phyloP scores from a whole-genome alignment of 192 early-diverging fungal genomes.

The Entophlyctis luteolus region DNA sequence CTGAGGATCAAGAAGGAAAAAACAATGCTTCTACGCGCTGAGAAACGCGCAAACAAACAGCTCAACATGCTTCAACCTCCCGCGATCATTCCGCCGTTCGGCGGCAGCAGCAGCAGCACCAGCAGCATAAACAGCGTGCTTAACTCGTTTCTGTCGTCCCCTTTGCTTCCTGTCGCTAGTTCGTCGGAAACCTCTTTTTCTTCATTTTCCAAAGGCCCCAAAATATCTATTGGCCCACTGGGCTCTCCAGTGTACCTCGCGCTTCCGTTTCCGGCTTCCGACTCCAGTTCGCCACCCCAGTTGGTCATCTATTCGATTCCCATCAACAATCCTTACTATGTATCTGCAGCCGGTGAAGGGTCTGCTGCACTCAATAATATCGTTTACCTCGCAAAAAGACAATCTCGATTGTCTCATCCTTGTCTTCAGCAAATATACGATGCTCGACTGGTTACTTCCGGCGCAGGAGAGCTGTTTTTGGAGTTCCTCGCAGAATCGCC shows the following conservation, averaged over 20 bases:
- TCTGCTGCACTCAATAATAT: conserved; percentile 10
- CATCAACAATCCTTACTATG: conserved; percentile 1
- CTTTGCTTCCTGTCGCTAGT: background rate
- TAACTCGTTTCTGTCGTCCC: background rate
- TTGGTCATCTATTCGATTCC: conserved; percentile 13
- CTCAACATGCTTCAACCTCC: background rate
- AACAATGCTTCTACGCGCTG: conserved; percentile 22
- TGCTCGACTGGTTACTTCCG: conserved; percentile 1
- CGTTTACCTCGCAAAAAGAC: conserved; percentile 14
- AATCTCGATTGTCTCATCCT: conserved; percentile 14
- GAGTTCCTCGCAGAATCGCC: conserved; percentile 32
- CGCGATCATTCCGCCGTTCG: background rate
- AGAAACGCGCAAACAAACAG: conserved; percentile 12
- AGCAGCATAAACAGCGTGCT: background rate
- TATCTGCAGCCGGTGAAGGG: background rate
- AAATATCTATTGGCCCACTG: background rate
- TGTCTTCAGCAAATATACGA: conserved; percentile 32
- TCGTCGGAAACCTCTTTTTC: background rate
- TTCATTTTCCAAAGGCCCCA: conserved; percentile 12
- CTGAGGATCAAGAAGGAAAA: conserved; percentile 18
- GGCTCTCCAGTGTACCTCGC: background rate
- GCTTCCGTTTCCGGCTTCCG: background rate
- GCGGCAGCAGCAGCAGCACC: background rate
- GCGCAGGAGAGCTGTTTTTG: background rate
- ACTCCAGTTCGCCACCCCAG: background rate